Evolutionary conservation across 305 asterid species (phyloP).

Genomic region (Fraxinus xanthoxyloides): DNA sequence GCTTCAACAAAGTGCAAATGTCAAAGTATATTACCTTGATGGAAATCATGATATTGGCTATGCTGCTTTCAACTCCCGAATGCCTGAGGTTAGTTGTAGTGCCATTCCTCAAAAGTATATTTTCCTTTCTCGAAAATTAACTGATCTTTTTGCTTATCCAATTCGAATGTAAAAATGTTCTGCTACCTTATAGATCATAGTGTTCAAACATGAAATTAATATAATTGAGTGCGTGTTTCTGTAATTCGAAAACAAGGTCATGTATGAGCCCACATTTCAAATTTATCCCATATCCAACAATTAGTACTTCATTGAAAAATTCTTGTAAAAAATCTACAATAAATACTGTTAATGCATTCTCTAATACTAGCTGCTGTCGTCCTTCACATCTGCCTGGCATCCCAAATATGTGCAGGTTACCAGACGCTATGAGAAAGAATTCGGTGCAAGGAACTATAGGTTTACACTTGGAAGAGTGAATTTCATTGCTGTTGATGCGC

Average conservation of each 20-base stretch:
- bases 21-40: constrained; percentile 56
- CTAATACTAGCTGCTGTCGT: constrained; percentile 14
- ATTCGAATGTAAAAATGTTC: neutral
- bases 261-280: neutral
- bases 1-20: constrained; percentile 53
- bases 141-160: neutral
- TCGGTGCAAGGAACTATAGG: constrained; percentile 74
- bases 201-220: neutral
- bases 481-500: constrained; percentile 79
- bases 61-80: constrained; percentile 54
- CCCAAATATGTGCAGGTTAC: constrained; percentile 48
- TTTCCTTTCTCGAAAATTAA: neutral
- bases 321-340: neutral
- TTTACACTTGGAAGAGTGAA: constrained; percentile 73
- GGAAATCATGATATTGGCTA: constrained; percentile 97
- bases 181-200: neutral
- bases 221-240: neutral
- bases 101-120: neutral
- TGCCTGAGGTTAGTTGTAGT: constrained; percentile 56
- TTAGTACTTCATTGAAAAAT: neutral
- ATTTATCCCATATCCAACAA: neutral
- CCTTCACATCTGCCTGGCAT: constrained; percentile 13
- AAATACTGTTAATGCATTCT: neutral
- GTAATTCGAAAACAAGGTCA: neutral
- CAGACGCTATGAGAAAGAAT: constrained; percentile 70